phyloP scores from a whole-genome alignment of 2,329 filamentous ascomycete genomes.

The Colletotrichum higginsianum region DNA sequence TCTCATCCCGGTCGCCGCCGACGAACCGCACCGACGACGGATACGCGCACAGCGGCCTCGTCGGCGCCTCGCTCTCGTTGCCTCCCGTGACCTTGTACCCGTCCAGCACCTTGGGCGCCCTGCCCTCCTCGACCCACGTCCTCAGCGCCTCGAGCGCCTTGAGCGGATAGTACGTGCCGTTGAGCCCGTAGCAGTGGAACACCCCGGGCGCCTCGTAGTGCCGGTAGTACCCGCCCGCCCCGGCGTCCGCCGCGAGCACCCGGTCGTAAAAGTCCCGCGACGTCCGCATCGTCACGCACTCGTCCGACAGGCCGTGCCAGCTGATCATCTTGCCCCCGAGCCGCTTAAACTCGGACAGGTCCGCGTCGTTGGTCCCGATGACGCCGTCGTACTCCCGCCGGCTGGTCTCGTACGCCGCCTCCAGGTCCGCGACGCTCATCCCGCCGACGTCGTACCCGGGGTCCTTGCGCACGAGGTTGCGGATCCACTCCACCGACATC shows the following conservation, averaged over 20 bases:
- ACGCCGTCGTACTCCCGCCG: slow-evolving; percentile 42
- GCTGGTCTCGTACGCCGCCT: slow-evolving; percentile 26
- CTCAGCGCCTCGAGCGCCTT: slow-evolving; percentile 35
- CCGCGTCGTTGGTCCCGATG: slow-evolving; percentile 50
- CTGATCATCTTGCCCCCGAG: slow-evolving; percentile 59
- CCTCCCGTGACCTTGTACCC: slow-evolving; percentile 33
- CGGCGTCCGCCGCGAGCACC: slow-evolving; percentile 31
- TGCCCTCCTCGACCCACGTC: slow-evolving; percentile 37
- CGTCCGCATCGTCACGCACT: slow-evolving; percentile 52
- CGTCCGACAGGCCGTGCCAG: slow-evolving; percentile 60
- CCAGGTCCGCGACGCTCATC: slow-evolving; percentile 28
- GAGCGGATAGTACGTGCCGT: slow-evolving; percentile 38
- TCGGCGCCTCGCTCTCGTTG: slow-evolving; percentile 38
- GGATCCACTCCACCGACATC: slow-evolving; percentile 42
- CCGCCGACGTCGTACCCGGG: slow-evolving; percentile 22
- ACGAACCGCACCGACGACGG: slow-evolving; percentile 17
- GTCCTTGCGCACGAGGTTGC: slow-evolving; percentile 34
- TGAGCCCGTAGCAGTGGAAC: slow-evolving; percentile 59
- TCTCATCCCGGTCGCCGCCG: slow-evolving; percentile 29
- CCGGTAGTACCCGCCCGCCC: slow-evolving; percentile 60
- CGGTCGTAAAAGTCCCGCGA: slow-evolving; percentile 51
- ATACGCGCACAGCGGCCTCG: slow-evolving; percentile 38
- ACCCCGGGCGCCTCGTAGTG: slow-evolving; percentile 67
- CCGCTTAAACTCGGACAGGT: slow-evolving; percentile 49
- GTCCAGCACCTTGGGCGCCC: slow-evolving; percentile 21